phyloP scores from a whole-genome alignment of 306 rosid genomes.

The Sechiopsis laciniata region DNA sequence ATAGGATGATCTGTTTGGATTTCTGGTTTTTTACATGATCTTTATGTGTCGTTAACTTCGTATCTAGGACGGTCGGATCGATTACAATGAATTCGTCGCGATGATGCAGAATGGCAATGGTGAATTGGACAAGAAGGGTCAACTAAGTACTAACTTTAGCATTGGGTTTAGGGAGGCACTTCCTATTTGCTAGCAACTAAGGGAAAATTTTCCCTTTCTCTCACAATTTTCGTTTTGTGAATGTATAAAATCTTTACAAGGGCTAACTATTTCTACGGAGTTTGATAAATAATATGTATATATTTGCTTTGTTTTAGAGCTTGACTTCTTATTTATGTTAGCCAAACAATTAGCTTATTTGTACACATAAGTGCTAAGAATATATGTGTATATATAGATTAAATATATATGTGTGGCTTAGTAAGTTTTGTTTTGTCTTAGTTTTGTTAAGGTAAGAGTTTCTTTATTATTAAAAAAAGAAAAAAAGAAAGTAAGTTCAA shows the following conservation, averaged over 20 bases:
- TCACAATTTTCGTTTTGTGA: not conserved
- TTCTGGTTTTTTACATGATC: not conserved
- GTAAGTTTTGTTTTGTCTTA: not conserved
- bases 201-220: not conserved
- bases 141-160: constrained; percentile 45
- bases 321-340: not conserved
- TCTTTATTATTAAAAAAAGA: no score
- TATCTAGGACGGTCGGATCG: constrained; percentile 84
- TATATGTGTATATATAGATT: no score
- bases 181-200: constrained; percentile 48
- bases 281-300: constrained; percentile 14
- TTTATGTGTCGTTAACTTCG: not conserved
- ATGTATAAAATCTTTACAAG: constrained; percentile 11
- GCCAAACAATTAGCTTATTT: not conserved
- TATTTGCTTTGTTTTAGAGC: constrained; percentile 4
- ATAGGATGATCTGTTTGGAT: not conserved
- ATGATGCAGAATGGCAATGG: constrained; percentile 80
- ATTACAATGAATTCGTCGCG: constrained; percentile 82
- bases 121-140: constrained; percentile 47
- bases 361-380: not conserved
- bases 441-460: no score
- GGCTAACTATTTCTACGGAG: not conserved
- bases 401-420: not conserved
- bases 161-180: constrained; percentile 65
- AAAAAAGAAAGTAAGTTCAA: no score